phyloP scores from a whole-genome alignment of 2,329 filamentous ascomycete species.

The Thielaviopsis euricoi region DNA sequence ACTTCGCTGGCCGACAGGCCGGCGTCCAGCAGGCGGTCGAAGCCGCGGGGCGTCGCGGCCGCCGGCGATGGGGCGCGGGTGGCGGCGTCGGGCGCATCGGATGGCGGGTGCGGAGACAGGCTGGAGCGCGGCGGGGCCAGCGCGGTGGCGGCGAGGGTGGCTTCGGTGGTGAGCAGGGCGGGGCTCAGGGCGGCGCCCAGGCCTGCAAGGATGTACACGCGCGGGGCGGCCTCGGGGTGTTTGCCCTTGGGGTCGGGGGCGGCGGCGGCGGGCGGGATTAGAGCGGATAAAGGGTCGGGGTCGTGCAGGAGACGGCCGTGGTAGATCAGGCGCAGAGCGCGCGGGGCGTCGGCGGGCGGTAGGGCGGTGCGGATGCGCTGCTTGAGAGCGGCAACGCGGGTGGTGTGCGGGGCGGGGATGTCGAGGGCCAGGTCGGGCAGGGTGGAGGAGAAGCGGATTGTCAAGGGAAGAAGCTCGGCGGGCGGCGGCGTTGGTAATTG shows the following conservation, averaged over 20 bases:
- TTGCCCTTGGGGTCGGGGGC: conserved; percentile 17
- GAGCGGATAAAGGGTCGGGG: conserved; percentile 47
- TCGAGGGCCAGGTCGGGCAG: conserved; percentile 70
- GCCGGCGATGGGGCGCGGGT: conserved; percentile 14
- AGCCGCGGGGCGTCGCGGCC: too few species aligned
- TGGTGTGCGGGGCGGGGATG: conserved; percentile 48
- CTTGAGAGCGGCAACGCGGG: conserved; percentile 65
- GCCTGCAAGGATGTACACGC: conserved; percentile 5
- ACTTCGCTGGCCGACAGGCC: conserved; percentile 78
- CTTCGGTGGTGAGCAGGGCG: conserved; percentile 54
- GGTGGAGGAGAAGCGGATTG: conserved; percentile 80
- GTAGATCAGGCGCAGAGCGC: conserved; percentile 76
- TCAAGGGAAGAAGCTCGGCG: too few species aligned
- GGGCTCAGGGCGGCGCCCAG: conserved; percentile 34
- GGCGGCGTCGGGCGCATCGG: background rate
- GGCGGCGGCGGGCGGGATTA: conserved; percentile 34
- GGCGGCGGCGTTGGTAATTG: conserved; percentile 43
- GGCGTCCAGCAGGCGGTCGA: conserved; percentile 66
- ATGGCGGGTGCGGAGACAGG: too few species aligned
- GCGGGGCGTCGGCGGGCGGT: conserved; percentile 40
- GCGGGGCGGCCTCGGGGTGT: conserved; percentile 6
- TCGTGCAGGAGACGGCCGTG: conserved; percentile 76
- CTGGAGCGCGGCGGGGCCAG: too few species aligned
- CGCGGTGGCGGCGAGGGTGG: conserved; percentile 20
- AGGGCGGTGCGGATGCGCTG: conserved; percentile 63